Evolutionary conservation across 495 filamentous ascomycete genomes (phyloP), one percentile per base, ranked within the genome.

Genomic region (Baudoinia panamericana): DNA sequence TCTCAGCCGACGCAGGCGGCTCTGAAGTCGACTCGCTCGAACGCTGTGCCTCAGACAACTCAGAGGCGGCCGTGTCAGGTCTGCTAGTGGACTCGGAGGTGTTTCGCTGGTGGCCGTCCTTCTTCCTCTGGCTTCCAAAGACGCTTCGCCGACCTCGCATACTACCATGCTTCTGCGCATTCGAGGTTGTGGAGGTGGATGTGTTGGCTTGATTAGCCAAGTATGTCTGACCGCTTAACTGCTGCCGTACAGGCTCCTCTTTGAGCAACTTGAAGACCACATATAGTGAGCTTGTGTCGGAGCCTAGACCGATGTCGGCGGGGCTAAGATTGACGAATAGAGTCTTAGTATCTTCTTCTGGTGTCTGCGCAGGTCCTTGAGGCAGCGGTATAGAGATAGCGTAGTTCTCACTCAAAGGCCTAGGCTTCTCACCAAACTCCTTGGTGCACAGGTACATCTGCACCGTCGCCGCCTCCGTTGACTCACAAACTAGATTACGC

Each of bases 271-370:
- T 81, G 36, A 86, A 80, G n/a, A 94, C 75, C 1, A 96, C 66
- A 54, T 79, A 96, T 20, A 95, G 56, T 8, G 67, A 67, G 2
- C 75, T 73, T 32, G 66, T 68, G 18, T 75, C 67, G 3, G 76
- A 69, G 3, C 70, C 73, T 42, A 93, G 84, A 17, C 84, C 85
- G 48, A 92, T 79, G 58, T 99, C 92, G 33, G 72, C 69, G 1
- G 82, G 69, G 19, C 76, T 77, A 12, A 96, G 63, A 45, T 95
- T 83, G 12, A 82, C 78, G 55, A 96, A 95, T 9, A 99, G 61
- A 1, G 84, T 92, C 53, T 80, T 85, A 58, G 86, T 68, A 54
- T 74, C 79, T 39, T 69, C 66, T 45, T 69, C 43, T 69, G 60
- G 42, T 80, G 72, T 21, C 71, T 73, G 34, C 18, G 37, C 13